A percentile compares a stretch with the other conserved stretches of the same genome.
Evolutionary conservation across 2,329 filamentous ascomycete species (phyloP).

Genomic region (Cladosporium cucumerinum): DNA sequence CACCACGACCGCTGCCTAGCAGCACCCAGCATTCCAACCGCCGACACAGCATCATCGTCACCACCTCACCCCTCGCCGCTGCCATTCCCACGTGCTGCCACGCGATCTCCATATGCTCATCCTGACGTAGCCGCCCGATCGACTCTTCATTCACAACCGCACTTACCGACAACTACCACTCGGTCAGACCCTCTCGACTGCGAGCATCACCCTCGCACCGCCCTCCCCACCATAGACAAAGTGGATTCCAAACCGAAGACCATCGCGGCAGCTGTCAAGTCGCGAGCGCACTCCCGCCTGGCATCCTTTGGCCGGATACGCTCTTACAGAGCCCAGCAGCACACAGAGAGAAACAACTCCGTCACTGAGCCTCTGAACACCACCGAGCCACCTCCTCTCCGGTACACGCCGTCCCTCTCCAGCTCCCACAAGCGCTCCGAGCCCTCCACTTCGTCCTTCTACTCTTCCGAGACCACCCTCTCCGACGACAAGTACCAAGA

Average conservation of each 20-base stretch:
- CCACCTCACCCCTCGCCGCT: neutral
- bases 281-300: constrained; percentile 33
- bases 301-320: constrained; percentile 31
- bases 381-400: constrained; percentile 22
- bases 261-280: constrained; percentile 25
- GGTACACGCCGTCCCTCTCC: constrained; percentile 21
- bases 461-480: constrained; percentile 32
- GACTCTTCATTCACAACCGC: neutral
- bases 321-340: constrained; percentile 24
- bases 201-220: constrained; percentile 13
- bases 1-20: neutral
- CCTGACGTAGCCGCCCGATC: constrained; percentile 14
- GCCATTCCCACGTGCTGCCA: constrained; percentile 11
- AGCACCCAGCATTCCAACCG: constrained; percentile 1
- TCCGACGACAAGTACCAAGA: constrained; percentile 30
- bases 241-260: constrained; percentile 32
- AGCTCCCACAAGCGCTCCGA: constrained; percentile 27
- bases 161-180: neutral
- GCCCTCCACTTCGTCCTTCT: constrained; percentile 30
- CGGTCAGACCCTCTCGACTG: neutral
- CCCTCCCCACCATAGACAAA: constrained; percentile 22
- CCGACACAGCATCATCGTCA: neutral
- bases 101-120: constrained; percentile 9
- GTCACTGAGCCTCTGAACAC: neutral
- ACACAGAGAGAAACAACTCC: neutral